Evolutionary conservation across 805 yeast genomes (phyloP).

Genomic region (Candida yuanshanica): DNA sequence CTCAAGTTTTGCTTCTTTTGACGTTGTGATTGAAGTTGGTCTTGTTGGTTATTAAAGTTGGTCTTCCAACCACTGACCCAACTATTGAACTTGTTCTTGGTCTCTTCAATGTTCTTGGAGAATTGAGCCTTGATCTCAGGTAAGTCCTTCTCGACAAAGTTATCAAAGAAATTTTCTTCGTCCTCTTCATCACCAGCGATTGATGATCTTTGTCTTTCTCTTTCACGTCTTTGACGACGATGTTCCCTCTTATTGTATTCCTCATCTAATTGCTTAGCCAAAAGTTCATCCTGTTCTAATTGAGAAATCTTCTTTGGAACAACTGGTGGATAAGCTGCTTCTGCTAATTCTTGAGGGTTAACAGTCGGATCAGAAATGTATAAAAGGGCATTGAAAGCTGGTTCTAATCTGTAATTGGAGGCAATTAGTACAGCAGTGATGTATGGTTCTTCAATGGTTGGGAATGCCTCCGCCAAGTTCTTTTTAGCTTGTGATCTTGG

Average conservation of each 20-base stretch:
- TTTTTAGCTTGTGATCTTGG: slow-evolving; percentile 48
- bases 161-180: slow-evolving; percentile 49
- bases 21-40: slow-evolving; percentile 14
- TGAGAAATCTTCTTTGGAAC: slow-evolving; percentile 33
- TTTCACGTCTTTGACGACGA: slow-evolving; percentile 25
- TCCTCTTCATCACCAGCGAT: slow-evolving; percentile 27
- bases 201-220: slow-evolving; percentile 19
- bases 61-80: slow-evolving; percentile 44
- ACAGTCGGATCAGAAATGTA: slow-evolving; percentile 68
- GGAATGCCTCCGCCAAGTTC: slow-evolving; percentile 82
- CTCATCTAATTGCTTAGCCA: slow-evolving; percentile 77
- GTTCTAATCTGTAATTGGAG: slow-evolving; percentile 70
- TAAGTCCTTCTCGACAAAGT: slow-evolving; percentile 48
- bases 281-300: slow-evolving; percentile 65
- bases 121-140: slow-evolving; percentile 63
- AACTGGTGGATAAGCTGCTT: slow-evolving; percentile 19
- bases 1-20: slow-evolving; percentile 22
- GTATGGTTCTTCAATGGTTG: slow-evolving; percentile 63
- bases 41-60: slow-evolving; percentile 17
- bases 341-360: slow-evolving; percentile 37
- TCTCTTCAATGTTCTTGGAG: slow-evolving; percentile 73
- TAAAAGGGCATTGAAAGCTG: slow-evolving; percentile 84
- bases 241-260: slow-evolving; percentile 38
- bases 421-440: slow-evolving; percentile 82
- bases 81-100: slow-evolving; percentile 64